Evolutionary conservation across 192 early-diverging fungal genomes (phyloP), one percentile per base, ranked within the genome.

Genomic region (Backusella parvicylindrica): DNA sequence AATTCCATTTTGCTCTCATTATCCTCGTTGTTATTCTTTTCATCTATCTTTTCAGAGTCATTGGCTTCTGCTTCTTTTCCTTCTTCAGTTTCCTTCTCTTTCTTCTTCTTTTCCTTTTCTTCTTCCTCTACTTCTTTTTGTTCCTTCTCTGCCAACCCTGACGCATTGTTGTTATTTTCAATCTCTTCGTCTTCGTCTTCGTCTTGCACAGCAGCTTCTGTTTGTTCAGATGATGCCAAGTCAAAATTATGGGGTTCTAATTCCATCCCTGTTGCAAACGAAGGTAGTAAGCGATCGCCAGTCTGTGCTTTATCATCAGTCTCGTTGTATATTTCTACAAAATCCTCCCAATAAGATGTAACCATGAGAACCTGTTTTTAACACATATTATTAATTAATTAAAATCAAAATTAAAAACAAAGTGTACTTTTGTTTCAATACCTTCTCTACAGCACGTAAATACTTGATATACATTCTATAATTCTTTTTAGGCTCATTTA

Each of bases 381-480:
- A n/a, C n/a, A n/a, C n/a, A n/a, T n/a, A n/a, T n/a, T n/a, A n/a
- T n/a, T n/a, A n/a, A n/a, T n/a, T n/a, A n/a, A n/a, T n/a, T n/a
- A n/a, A n/a, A n/a, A n/a, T n/a, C n/a, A n/a, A n/a, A n/a, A n/a
- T n/a, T n/a, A 9, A 30, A 12, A 31, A 35, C 5, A 6, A 47
- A 1, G 43, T n/a, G 5, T 31, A 33, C 64, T 65, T 56, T 5
- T 18, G 16, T 35, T 66, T 15, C n/a, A 31, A 6, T 72, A 72
- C 70, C 60, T 73, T 73, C 11, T 73, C 72, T 41, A 73, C 36
- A n/a, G 72, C 72, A 16, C 72, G 33, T 18, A 73, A 21, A 41
- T 73, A 73, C 23, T 73, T 73, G 23, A 73, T 64, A 47, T 38
- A 73, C 72, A 73, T 73, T 33, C 15, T 73, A 11, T 73, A 73